These are phyloP conservation scores for Colletotrichum viniferum DNA, from an alignment of 2,329 filamentous ascomycete genomes.

Conservation along the genomic window DNA sequence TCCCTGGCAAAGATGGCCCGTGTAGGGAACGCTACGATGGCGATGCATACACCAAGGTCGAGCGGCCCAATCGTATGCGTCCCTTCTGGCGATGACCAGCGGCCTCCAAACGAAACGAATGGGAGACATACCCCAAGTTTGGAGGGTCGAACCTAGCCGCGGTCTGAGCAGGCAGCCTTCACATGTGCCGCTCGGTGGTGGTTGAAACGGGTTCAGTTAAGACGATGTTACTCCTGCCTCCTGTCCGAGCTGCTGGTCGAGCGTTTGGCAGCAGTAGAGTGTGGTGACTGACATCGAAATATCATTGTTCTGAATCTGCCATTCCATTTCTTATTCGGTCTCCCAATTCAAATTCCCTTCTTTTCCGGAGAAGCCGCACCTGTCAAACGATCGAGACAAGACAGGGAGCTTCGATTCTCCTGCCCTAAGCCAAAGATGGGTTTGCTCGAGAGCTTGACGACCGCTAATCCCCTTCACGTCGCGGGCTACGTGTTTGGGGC, in stretches of 20 bases:
- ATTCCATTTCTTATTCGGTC: background rate
- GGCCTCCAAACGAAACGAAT: conserved; percentile 4
- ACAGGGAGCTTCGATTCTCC: background rate
- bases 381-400: background rate
- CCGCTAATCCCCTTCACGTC: conserved; percentile 5
- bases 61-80: background rate
- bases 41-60: background rate
- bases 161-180: background rate
- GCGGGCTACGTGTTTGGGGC: conserved; percentile 4
- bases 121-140: background rate
- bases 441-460: background rate
- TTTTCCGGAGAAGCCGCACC: background rate
- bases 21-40: background rate
- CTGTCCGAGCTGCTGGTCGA: background rate
- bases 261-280: background rate
- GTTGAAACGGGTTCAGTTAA: conserved; percentile 14
- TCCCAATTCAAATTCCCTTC: background rate
- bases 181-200: conserved; percentile 18
- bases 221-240: conserved; percentile 13
- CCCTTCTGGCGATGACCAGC: background rate
- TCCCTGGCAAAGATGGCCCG: background rate
- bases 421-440: background rate
- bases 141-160: conserved; percentile 8
- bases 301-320: background rate
- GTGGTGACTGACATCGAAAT: background rate